Evolutionary conservation across 768 basidiomycete genomes (phyloP).

Genomic region (Mycena albidolilacea): DNA sequence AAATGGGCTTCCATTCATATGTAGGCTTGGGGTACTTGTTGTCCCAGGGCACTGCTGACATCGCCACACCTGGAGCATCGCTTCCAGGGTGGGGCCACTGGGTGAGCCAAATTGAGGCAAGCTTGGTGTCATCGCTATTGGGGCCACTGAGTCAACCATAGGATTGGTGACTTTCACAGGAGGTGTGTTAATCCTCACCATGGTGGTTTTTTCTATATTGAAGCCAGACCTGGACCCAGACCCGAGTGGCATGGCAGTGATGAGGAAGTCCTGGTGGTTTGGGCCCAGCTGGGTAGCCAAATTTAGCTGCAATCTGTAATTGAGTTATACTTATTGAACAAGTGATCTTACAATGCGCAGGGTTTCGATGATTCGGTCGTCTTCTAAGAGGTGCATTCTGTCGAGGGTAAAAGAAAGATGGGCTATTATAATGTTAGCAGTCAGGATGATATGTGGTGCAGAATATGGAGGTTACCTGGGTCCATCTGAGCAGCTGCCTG

Average conservation of each 20-base stretch:
- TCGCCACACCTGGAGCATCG: not conserved
- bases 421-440: conserved; percentile 12
- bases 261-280: conserved; percentile 5
- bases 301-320: not conserved
- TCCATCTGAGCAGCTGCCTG: not conserved
- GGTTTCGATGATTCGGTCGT: conserved; percentile 18
- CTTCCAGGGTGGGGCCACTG: not conserved
- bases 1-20: too few relatives aligned
- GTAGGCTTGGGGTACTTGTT: not conserved
- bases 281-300: conserved; percentile 3
- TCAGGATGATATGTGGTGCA: too few relatives aligned
- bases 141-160: not conserved
- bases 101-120: not conserved
- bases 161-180: too few relatives aligned
- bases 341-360: not conserved
- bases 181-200: too few relatives aligned
- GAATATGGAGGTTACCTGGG: conserved; percentile 4
- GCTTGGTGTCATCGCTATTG: not conserved
- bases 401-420: conserved; percentile 14
- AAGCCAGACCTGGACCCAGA: too few relatives aligned
- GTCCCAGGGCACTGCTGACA: too few relatives aligned
- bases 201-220: not conserved
- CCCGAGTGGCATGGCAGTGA: conserved; percentile 3
- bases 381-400: not conserved
- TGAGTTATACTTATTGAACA: not conserved